A percentile compares a stretch with the other conserved stretches of the same genome.
Conservation (phyloP, 306 rosid species). For the Pachyrhizus erosus region DNA sequence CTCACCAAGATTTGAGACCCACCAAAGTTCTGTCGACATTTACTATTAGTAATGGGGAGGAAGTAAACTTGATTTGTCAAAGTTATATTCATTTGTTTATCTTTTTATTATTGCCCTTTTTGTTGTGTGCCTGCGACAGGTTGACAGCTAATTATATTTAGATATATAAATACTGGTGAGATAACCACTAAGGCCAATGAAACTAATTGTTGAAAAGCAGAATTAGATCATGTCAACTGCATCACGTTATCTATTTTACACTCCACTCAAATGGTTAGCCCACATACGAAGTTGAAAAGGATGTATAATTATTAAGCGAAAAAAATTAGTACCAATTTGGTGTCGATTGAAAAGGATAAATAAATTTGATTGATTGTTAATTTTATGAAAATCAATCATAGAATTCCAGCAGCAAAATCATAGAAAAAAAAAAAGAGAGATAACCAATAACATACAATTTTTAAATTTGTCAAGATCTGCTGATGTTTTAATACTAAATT, state of each 20-base stretch:
- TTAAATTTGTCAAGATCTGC: not conserved
- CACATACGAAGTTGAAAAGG: not conserved
- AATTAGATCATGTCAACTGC: constrained; percentile 15
- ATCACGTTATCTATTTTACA: constrained; percentile 34
- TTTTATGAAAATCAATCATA: not conserved
- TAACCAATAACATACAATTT: not conserved
- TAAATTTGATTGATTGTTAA: no score
- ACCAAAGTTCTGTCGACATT: not conserved
- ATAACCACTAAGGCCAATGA: not conserved
- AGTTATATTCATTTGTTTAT: not conserved
- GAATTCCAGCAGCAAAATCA: not conserved
- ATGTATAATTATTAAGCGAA: not conserved
- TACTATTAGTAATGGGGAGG: not conserved
- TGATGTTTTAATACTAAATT: not conserved
- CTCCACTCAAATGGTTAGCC: constrained; percentile 16
- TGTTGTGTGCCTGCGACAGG: not conserved
- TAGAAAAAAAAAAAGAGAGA: not conserved
- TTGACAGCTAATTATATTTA: constrained; percentile 1
- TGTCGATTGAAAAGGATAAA: not conserved
- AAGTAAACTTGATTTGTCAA: constrained; percentile 16
- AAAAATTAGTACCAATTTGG: not conserved
- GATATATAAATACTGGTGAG: not conserved
- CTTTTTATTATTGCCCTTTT: not conserved
- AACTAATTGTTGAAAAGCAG: not conserved
- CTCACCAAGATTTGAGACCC: not conserved